phyloP scores from a whole-genome alignment of 1,139 yeast genomes.

The Candida tetrigidarum region DNA sequence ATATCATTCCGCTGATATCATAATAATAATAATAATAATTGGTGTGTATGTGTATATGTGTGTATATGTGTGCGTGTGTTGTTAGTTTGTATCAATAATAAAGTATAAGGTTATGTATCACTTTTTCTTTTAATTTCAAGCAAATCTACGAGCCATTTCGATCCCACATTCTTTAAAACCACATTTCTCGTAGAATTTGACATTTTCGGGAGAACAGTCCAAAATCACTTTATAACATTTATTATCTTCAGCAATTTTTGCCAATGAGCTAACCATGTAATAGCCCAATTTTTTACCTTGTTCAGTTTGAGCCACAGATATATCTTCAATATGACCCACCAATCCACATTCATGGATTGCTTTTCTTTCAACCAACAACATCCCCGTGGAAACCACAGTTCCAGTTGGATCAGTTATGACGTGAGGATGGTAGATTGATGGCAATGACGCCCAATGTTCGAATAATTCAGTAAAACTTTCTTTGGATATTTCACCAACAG shows the following conservation, averaged over 20 bases:
- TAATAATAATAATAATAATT: constrained; percentile 1
- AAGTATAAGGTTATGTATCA: background rate
- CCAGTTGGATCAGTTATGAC: constrained; percentile 59
- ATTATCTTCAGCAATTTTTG: constrained; percentile 55
- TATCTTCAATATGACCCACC: constrained; percentile 96
- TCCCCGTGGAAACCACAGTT: constrained; percentile 52
- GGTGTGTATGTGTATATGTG: background rate
- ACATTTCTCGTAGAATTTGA: constrained; percentile 89
- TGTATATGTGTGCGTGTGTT: background rate
- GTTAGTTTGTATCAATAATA: background rate
- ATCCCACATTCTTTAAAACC: constrained; percentile 67
- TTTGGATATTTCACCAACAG: constrained; percentile 60
- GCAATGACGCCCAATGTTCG: constrained; percentile 50
- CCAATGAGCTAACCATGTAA: constrained; percentile 63
- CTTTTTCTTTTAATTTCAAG: background rate
- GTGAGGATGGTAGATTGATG: constrained; percentile 56
- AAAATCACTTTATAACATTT: constrained; percentile 90
- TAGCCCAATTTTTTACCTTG: constrained; percentile 87
- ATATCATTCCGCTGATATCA: no score
- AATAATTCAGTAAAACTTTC: constrained; percentile 47
- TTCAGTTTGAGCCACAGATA: constrained; percentile 73
- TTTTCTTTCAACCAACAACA: constrained; percentile 60
- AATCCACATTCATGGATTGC: constrained; percentile 77
- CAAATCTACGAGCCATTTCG: constrained; percentile 60
- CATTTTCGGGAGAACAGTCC: constrained; percentile 85